A percentile compares a stretch with the other conserved stretches of the same genome.
phyloP scores from a whole-genome alignment of 768 basidiomycete genomes.

The Russula earlei region DNA sequence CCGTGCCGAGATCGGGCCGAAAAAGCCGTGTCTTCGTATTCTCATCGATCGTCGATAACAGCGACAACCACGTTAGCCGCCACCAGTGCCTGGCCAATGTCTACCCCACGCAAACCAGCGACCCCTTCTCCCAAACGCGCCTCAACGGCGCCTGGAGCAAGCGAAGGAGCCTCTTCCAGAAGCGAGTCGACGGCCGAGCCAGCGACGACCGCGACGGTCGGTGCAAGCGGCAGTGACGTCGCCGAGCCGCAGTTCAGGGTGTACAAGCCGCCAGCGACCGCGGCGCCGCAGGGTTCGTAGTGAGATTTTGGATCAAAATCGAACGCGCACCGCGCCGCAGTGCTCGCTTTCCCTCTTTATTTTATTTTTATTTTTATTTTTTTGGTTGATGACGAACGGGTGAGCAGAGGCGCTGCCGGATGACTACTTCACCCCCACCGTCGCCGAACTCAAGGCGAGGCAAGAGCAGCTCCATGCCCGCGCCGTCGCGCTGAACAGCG shows the following conservation, averaged over 20 bases:
- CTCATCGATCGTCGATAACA: too few relatives aligned
- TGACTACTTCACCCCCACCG: conserved; percentile 62
- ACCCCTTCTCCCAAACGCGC: not conserved
- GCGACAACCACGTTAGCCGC: not conserved
- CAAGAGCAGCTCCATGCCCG: conserved; percentile 55
- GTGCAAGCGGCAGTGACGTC: not conserved
- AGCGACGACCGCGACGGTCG: too few relatives aligned
- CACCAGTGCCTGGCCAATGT: not conserved
- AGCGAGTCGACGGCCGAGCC: not conserved
- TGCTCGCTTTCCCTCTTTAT: too few relatives aligned
- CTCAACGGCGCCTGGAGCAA: not conserved
- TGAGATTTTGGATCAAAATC: too few relatives aligned
- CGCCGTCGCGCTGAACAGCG: conserved; percentile 52
- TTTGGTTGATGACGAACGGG: too few relatives aligned
- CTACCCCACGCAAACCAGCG: not conserved
- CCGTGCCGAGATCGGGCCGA: not conserved
- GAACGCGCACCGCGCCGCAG: too few relatives aligned
- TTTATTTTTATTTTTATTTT: too few relatives aligned
- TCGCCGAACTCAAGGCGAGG: conserved; percentile 59
- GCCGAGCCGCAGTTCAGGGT: conserved; percentile 9
- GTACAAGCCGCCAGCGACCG: conserved; percentile 8
- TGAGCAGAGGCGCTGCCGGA: conserved; percentile 43
- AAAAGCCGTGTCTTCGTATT: not conserved
- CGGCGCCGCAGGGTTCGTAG: conserved; percentile 3
- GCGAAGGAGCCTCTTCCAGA: not conserved